Base-by-base conservation (phyloP, 305 asterid genomes). In the Solanum hybrid region DNA sequence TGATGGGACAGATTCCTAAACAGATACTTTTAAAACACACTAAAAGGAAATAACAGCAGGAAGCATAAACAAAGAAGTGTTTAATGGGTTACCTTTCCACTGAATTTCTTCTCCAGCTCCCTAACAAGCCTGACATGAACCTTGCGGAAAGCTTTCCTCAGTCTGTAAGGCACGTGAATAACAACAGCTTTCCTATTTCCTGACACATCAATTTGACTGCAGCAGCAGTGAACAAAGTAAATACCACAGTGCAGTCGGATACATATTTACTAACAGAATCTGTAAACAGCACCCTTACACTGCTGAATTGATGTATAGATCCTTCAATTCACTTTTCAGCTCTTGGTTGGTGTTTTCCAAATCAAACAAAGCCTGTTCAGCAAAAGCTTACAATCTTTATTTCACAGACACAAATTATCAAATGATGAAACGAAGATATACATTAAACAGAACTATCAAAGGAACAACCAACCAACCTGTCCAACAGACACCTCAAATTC, bases 41-140 rank as follows among this genome's bases (percentile, higher is more conserved):
- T 16, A 0, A 24, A 37, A 24, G 22, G 2, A 26, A 38, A 5
- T 80, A 42, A 38, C 24, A 26, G 22, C 32, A 36, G 32, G 12
- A 79, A 79, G n/a, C 79, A 73, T 14, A 73, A 76, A 76, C 40
- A 0, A 17, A 4, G 46, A 80, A 24, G 22, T 12, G n/a, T 24
- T 38, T 7, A 20, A 16, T 31, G 31, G 26, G 36, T 76, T 93
- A 96, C 98, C 97, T 96, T 95, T 86, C 98, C 98, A 34, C 98
- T 94, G 94, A 96, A 96, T 92, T 96, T 95, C 96, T 95, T 95
- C 91, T 96, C 98, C 3, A 96, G 94, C 93, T 96, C 98, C 87
- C 98, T 93, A 79, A 96, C 98, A 64, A 96, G 94, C 91, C 95
- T 92, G 38, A 95, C 91, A 46, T 96, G 98, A 72, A 96, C 93